A percentile compares a stretch with the other conserved stretches of the same genome.
These are phyloP conservation scores for Ramichloridium luteum DNA, from an alignment of 2,329 filamentous ascomycete species.

Conservation along the genomic window DNA sequence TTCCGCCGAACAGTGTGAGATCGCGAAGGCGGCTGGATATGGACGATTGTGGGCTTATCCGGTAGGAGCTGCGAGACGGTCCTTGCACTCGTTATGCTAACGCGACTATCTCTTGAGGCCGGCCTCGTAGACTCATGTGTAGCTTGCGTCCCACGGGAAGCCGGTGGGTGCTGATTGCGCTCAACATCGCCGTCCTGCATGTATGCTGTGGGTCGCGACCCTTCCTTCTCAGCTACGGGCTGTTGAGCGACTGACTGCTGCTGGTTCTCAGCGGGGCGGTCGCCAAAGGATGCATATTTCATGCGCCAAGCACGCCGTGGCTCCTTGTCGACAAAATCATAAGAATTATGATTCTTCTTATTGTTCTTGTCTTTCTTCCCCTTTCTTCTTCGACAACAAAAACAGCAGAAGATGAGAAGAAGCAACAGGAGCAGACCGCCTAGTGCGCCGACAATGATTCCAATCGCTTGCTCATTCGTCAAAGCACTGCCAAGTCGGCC, in stretches of 20 bases:
- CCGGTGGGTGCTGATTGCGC: no score
- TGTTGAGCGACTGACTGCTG: no score
- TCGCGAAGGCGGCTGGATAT: slow-evolving; percentile 7
- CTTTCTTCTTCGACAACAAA: slow-evolving; percentile 10
- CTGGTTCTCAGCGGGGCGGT: no score
- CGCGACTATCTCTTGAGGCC: no score
- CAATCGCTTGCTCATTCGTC: slow-evolving; percentile 22
- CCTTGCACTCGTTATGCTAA: no score
- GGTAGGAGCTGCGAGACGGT: slow-evolving; percentile 24
- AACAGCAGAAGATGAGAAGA: background rate
- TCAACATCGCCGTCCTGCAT: no score
- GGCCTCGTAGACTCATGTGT: no score
- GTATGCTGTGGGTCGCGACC: no score
- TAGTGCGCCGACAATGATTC: slow-evolving; percentile 22
- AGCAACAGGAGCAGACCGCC: slow-evolving; percentile 8
- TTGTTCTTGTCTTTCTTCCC: slow-evolving; percentile 5
- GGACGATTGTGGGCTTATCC: slow-evolving; percentile 16
- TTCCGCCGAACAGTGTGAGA: background rate
- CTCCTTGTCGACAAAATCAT: slow-evolving; percentile 24
- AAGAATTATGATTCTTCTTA: slow-evolving; percentile 15
- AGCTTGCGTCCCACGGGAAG: no score
- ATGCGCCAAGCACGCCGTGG: slow-evolving; percentile 8
- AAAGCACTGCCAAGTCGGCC: slow-evolving; percentile 7
- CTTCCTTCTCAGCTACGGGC: no score
- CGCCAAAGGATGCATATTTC: slow-evolving; percentile 6